phyloP scores from a whole-genome alignment of 257 asterid species.

The Solanum stenotomum region DNA sequence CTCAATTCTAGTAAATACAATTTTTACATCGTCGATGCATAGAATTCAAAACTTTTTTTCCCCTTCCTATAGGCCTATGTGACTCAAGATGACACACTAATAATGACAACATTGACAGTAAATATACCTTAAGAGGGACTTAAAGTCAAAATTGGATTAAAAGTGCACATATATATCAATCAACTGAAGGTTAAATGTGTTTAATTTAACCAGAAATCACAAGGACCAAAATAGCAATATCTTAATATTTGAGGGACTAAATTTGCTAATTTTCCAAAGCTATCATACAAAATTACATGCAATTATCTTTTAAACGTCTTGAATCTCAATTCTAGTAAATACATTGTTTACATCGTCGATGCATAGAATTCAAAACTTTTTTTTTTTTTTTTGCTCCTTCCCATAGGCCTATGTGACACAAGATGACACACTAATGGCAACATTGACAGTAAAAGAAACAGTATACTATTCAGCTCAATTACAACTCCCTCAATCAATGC shows the following conservation, averaged over 20 bases:
- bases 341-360: background rate
- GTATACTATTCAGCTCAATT: slow-evolving; percentile 44
- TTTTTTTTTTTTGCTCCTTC: background rate
- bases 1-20: background rate
- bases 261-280: background rate
- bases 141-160: background rate
- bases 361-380: background rate
- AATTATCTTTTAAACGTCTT: background rate
- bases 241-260: background rate
- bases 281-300: background rate
- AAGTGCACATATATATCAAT: background rate
- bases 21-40: background rate
- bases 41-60: background rate
- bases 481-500: slow-evolving; percentile 39
- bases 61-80: slow-evolving; percentile 28
- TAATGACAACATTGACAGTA: slow-evolving; percentile 36
- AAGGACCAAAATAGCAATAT: background rate
- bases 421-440: slow-evolving; percentile 40
- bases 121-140: background rate
- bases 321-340: too few species aligned
- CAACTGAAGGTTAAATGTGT: background rate
- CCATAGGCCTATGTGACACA: slow-evolving; percentile 44
- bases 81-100: slow-evolving; percentile 36
- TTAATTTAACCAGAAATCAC: background rate
- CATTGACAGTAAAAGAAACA: slow-evolving; percentile 38